phyloP scores from a whole-genome alignment of 2,329 filamentous ascomycete species.

The Zymoseptoria tritici region DNA sequence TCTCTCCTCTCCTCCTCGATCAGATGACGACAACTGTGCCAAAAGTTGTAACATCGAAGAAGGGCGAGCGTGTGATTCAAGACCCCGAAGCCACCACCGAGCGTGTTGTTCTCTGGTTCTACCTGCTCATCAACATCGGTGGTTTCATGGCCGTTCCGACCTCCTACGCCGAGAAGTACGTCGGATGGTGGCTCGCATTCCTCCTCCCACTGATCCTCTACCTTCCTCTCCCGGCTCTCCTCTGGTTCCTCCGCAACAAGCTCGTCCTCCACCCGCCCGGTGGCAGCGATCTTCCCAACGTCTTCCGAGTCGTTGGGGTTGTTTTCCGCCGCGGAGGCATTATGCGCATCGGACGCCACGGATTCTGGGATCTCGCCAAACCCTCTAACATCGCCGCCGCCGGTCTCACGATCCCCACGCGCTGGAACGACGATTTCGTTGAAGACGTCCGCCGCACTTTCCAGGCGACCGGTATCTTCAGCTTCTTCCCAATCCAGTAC shows the following conservation, averaged over 20 bases:
- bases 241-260: conserved; percentile 23
- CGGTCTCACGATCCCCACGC: conserved; percentile 13
- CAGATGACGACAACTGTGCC: conserved; percentile 36
- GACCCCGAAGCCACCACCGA: conserved; percentile 41
- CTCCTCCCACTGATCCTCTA: conserved; percentile 57
- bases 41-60: conserved; percentile 33
- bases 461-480: conserved; percentile 51
- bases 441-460: conserved; percentile 59
- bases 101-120: conserved; percentile 55
- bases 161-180: conserved; percentile 54
- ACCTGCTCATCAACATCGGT: conserved; percentile 61
- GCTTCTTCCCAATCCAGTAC: conserved; percentile 41
- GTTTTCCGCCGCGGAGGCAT: conserved; percentile 13
- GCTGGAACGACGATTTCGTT: conserved; percentile 62
- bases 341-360: conserved; percentile 12
- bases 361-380: conserved; percentile 24
- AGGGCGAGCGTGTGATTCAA: conserved; percentile 40
- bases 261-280: conserved; percentile 20
- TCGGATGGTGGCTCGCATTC: conserved; percentile 60
- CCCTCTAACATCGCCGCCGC: conserved; percentile 21
- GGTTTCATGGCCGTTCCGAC: conserved; percentile 17
- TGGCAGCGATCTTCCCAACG: conserved; percentile 20
- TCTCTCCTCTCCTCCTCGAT: conserved; percentile 46
- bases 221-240: conserved; percentile 35
- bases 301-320: conserved; percentile 19